Evolutionary conservation across 257 asterid species (phyloP), one percentile per base, ranked within the genome.

Genomic region (Lithospermum erythrorhizon): DNA sequence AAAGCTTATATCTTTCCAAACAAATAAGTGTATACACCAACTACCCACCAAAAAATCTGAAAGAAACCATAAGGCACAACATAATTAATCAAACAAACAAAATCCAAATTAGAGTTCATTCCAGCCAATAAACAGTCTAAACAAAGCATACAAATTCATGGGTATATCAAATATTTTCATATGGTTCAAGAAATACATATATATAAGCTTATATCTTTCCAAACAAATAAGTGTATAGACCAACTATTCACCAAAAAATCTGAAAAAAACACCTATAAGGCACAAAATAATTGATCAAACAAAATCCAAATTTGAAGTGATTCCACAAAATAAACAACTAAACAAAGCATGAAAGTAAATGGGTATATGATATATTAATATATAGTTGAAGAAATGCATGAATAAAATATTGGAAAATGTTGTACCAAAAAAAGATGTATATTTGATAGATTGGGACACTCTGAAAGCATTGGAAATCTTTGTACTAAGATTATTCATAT

Each of bases 401-500:
- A 21, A 21, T 49, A 17, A 45, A 27, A 3, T 3, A 27, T 27
- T n/a, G 23, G n/a, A 13, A 15, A 21, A 25, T 11, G 55, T 3
- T 61, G 19, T 59, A 82, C 88, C 83, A 4, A 67, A 27, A 22
- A 71, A 70, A 55, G 76, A 63, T 14, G 76, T 62, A 65, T 75
- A 56, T 18, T 29, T 69, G 24, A 64, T 19, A 57, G 67, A 11
- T 37, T 74, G 68, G 48, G 75, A 68, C 32, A 63, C 25, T 72
- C 81, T 75, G 21, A 82, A 80, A 29, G 78, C 61, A 53, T 71
- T 82, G 19, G 65, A 55, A 57, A 85, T 60, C 63, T 66, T 75
- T n/a, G 76, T 63, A 55, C 75, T 78, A 61, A 80, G 68, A 9
- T 79, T 70, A 62, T 61, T 74, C 96, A 88, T 83, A 41, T 37